Percentiles rank a stretch among this genome's conserved stretches.
phyloP scores from a whole-genome alignment of 202 grass and related monocot species.

The Sporobolus alterniflorus region DNA sequence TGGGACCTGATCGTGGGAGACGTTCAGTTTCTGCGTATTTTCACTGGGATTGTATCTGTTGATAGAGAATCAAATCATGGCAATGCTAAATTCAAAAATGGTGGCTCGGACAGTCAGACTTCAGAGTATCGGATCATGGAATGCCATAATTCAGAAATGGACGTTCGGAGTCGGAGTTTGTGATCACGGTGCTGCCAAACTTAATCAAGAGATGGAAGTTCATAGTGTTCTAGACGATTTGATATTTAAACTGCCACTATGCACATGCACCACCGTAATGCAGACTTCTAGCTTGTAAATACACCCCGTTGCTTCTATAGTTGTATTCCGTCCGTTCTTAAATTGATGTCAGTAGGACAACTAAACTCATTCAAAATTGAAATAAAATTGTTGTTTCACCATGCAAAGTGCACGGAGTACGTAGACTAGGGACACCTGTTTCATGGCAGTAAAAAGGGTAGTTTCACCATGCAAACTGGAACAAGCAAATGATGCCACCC shows the following conservation, averaged over 20 bases:
- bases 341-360: too few relatives aligned
- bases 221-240: background rate
- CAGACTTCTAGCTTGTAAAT: background rate
- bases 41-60: background rate
- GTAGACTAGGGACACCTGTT: slow-evolving; percentile 2
- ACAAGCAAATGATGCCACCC: slow-evolving; percentile 45
- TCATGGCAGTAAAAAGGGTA: slow-evolving; percentile 31
- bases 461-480: slow-evolving; percentile 23
- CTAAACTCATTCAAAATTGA: too few relatives aligned
- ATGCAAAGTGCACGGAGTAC: slow-evolving; percentile 6
- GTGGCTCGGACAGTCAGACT: background rate
- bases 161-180: background rate
- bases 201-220: background rate
- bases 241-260: background rate
- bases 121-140: background rate
- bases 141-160: slow-evolving; percentile 2
- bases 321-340: too few relatives aligned
- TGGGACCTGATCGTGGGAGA: slow-evolving; percentile 32
- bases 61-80: background rate
- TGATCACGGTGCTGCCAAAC: background rate
- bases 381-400: too few relatives aligned
- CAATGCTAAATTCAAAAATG: background rate
- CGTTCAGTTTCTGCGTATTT: background rate
- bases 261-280: background rate
- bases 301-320: background rate